Conservation (phyloP, 331 rosid genomes). For the Quercus tomentella region DNA sequence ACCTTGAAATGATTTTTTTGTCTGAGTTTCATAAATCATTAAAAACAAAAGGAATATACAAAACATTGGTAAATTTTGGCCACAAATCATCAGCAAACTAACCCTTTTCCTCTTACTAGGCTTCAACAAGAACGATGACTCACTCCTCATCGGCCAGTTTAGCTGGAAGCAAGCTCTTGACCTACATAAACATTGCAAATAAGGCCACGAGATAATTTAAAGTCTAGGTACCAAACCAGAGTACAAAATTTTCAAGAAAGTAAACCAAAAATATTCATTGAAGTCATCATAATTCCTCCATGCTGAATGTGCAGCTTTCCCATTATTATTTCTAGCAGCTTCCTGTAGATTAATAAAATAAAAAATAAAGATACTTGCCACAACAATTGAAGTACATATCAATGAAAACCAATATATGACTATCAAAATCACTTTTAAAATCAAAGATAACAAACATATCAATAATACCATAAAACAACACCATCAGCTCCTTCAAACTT, state of each 20-base stretch:
- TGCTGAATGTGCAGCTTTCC: conserved; percentile 96
- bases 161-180: conserved; percentile 87
- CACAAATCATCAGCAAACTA: conserved; percentile 28
- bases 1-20: background rate
- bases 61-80: background rate
- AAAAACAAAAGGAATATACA: background rate
- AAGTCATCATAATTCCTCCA: conserved; percentile 99
- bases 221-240: conserved; percentile 1
- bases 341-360: conserved; percentile 47
- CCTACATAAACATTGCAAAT: conserved; percentile 51
- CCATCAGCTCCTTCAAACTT: background rate
- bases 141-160: conserved; percentile 69
- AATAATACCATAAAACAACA: background rate
- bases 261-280: conserved; percentile 97
- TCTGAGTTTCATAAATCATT: background rate
- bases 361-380: background rate
- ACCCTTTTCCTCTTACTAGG: conserved; percentile 78
- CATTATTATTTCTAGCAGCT: conserved; percentile 60
- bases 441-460: background rate
- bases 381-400: background rate
- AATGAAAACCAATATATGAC: background rate
- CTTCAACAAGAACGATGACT: conserved; percentile 49
- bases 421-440: background rate
- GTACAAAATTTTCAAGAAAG: background rate
- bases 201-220: conserved; percentile 7